Percentiles rank a stretch among this genome's conserved stretches.
phyloP scores from a whole-genome alignment of 2,329 filamentous ascomycete species.

The Diaporthe capsici region DNA sequence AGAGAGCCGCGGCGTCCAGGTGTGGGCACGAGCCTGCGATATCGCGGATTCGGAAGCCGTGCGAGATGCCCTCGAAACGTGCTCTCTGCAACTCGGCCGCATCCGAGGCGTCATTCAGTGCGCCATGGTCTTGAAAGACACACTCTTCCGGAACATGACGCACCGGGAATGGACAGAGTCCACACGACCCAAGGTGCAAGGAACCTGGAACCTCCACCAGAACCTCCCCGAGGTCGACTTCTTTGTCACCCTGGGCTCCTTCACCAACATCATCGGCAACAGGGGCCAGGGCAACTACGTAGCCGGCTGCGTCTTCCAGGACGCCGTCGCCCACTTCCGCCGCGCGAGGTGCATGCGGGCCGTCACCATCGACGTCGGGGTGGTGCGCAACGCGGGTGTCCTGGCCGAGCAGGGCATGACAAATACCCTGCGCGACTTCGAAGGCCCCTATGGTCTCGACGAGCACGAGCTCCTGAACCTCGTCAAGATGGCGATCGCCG shows the following conservation, averaged over 20 bases:
- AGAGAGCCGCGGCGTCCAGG: neutral
- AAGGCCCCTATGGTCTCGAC: neutral
- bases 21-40: neutral
- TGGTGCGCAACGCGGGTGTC: constrained; percentile 47
- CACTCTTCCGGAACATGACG: constrained; percentile 21
- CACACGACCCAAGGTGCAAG: constrained; percentile 15
- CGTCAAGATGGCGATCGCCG: neutral
- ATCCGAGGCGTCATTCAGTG: neutral
- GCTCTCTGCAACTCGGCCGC: neutral
- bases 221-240: constrained; percentile 1
- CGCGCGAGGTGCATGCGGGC: constrained; percentile 42
- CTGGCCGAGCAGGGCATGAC: constrained; percentile 40
- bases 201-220: constrained; percentile 4
- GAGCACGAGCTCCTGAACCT: neutral
- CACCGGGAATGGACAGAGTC: neutral
- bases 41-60: neutral
- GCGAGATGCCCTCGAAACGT: neutral
- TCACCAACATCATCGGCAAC: neutral
- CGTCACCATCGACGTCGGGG: constrained; percentile 45
- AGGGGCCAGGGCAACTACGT: constrained; percentile 37
- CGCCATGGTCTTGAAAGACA: constrained; percentile 7
- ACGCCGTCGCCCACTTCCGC: constrained; percentile 46
- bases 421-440: neutral
- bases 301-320: constrained; percentile 52
- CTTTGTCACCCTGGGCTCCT: constrained; percentile 7